These are phyloP conservation scores for Mycena sanguinolenta DNA, from an alignment of 768 basidiomycete genomes.

Conservation along the genomic window DNA sequence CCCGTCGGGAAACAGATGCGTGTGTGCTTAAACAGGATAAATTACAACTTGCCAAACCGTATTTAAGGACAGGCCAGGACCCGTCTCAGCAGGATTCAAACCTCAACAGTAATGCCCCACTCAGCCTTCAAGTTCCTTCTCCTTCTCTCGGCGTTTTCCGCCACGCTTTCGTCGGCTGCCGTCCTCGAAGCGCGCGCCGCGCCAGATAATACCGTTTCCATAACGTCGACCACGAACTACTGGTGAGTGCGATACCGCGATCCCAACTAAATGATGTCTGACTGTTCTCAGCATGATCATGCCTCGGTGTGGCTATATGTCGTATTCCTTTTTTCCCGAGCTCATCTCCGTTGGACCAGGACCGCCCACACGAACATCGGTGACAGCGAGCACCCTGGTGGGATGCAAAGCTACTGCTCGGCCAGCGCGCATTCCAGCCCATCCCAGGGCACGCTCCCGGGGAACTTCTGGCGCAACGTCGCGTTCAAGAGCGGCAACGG, in stretches of 20 bases:
- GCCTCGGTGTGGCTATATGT: slow-evolving; percentile 51
- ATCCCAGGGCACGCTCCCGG: slow-evolving; percentile 61
- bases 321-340: background rate
- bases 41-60: too few relatives aligned
- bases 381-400: slow-evolving; percentile 68
- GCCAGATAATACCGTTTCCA: slow-evolving; percentile 65
- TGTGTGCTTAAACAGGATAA: too few relatives aligned
- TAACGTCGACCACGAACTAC: slow-evolving; percentile 56
- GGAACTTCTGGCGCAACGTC: slow-evolving; percentile 65
- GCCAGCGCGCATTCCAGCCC: too few relatives aligned
- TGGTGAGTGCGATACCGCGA: slow-evolving; percentile 53
- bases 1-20: too few relatives aligned
- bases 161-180: slow-evolving; percentile 20
- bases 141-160: slow-evolving; percentile 11
- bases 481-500: slow-evolving; percentile 59
- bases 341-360: slow-evolving; percentile 45
- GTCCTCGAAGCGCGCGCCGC: slow-evolving; percentile 32
- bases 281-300: slow-evolving; percentile 57
- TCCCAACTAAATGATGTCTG: background rate
- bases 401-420: slow-evolving; percentile 70
- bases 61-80: too few relatives aligned
- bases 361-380: slow-evolving; percentile 66
- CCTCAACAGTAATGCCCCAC: slow-evolving; percentile 6
- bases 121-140: slow-evolving; percentile 3
- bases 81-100: too few relatives aligned